Base-by-base conservation (phyloP, 1,139 yeast species). In the Debaryomyces subglobosus region DNA sequence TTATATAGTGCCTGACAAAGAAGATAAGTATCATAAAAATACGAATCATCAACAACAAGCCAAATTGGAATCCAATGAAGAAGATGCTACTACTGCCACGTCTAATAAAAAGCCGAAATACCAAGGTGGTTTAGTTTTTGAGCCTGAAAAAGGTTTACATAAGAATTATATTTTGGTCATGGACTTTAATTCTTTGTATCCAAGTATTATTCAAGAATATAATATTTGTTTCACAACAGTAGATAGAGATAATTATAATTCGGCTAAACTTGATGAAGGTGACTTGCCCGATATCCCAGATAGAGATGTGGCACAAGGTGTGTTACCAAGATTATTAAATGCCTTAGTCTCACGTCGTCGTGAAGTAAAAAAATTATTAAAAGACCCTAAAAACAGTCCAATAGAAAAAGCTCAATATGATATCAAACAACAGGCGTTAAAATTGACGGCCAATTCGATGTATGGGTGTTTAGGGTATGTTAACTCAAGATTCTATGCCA, bases 171-270 rank as follows among this genome's bases (percentile, higher is more conserved):
- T 91, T 8, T 71, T 94, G 57, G 99, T 95, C 25, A 92, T 95
- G 98, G 99, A 95, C 71, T 95, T 94, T 84, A 95, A 95, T 71
- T 90, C 97, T 42, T 79, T 95, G 72, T 95, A 95, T 66, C 99
- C 99, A 20, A 89, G 97, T 58, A 92, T 95, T 60, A 95, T 95
- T 59, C 99, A 94, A 69, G 99, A 95, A 69, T 94, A 80, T 67
- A 95, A 95, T 63, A 94, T 95, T 56, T 95, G 99, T 71, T 95
- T 95, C 71, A 94, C 99, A 1, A 95, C 99, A 0, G 96, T 95
- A 27, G 86, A 86, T 18, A 77, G 97, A 63, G 81, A 86, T 40
- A 70, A 77, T 20, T 76, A 69, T 51, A 76, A 76, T 52, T 44
- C 55, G 5, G 64, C 73, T 7, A 75, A 78, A 21, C 75, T 74